Evolutionary conservation across 345 rosid species (phyloP), one percentile per base, ranked within the genome.

Genomic region (Eucalyptus curtisii): DNA sequence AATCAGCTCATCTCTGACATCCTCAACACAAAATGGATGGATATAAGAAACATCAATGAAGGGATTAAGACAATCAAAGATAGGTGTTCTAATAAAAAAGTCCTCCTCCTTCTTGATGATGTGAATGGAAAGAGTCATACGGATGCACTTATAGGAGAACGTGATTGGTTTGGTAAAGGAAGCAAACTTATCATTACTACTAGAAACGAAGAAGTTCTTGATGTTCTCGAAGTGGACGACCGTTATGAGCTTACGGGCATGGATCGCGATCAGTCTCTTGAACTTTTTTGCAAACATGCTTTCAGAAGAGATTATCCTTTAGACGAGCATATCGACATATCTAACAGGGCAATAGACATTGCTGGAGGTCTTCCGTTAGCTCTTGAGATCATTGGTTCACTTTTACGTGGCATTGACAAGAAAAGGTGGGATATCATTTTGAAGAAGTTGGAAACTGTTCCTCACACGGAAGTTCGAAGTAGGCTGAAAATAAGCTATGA

Each of bases 221-320:
- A 5, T 1, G 1, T 5, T 13, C 2, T 1, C 0, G 0, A 49
- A 49, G 50, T 49, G 50, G 50, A 49, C 2, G 0, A 0, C 3
- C 0, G 0, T 49, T 49, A 49, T 49, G 19, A 49, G 19, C 3
- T 49, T 49, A 15, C 0, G 0, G 5, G 2, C 52, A 49, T 49
- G 52, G 52, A 49, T 49, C 2, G 0, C 0, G 1, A 5, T 5
- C 52, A 5, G 5, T 49, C 17, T 49, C 17, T 49, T 49, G 1
- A 49, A 49, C 52, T 49, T 0, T 49, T 49, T 14, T 5, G 50
- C 7, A 49, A 5, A 5, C 50, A 49, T 49, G 50, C 50, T 0
- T 49, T 49, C 3, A 11, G 17, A 49, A 14, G 1, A 49, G 17
- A 49, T 49, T 49, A 0, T 49, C 50, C 7, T 49, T 49, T 14